Percentiles rank a stretch among this genome's conserved stretches.
Conservation (phyloP, 2,329 filamentous ascomycete species). For the Pseudogymnoascus sp. region DNA sequence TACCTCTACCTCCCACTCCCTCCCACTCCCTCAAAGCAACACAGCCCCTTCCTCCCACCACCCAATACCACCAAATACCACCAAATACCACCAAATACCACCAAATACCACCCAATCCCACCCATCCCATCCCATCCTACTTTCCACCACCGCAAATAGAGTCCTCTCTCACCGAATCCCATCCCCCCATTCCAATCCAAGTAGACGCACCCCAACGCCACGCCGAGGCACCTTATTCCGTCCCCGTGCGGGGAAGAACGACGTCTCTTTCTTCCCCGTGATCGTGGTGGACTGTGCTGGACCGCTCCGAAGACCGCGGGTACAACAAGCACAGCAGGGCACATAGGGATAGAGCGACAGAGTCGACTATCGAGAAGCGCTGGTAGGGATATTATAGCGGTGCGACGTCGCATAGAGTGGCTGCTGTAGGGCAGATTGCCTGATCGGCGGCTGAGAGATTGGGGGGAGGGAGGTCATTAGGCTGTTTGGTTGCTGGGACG, state of each 20-base stretch:
- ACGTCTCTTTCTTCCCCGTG: background rate
- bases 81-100: background rate
- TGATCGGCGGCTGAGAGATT: constrained; percentile 1
- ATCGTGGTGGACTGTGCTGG: background rate
- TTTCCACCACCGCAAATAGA: background rate
- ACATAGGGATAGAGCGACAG: background rate
- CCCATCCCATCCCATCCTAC: background rate
- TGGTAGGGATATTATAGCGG: background rate
- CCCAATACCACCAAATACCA: background rate
- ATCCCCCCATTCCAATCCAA: background rate
- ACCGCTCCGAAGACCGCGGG: too few species aligned
- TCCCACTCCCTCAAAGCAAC: background rate
- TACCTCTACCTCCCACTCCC: background rate
- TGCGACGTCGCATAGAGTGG: background rate
- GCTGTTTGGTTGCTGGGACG: background rate
- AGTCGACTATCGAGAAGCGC: background rate
- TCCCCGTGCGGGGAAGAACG: background rate
- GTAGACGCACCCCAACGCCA: background rate
- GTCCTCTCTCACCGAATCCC: background rate
- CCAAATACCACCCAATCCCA: background rate
- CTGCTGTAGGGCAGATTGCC: background rate
- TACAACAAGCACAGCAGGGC: background rate
- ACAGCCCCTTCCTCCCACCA: background rate
- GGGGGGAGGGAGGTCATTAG: background rate
- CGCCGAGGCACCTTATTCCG: background rate